Percentiles rank a stretch among this genome's conserved stretches.
These are phyloP conservation scores for Penicillium sp. DNA, from an alignment of 2,329 filamentous ascomycete species.

Conservation along the genomic window DNA sequence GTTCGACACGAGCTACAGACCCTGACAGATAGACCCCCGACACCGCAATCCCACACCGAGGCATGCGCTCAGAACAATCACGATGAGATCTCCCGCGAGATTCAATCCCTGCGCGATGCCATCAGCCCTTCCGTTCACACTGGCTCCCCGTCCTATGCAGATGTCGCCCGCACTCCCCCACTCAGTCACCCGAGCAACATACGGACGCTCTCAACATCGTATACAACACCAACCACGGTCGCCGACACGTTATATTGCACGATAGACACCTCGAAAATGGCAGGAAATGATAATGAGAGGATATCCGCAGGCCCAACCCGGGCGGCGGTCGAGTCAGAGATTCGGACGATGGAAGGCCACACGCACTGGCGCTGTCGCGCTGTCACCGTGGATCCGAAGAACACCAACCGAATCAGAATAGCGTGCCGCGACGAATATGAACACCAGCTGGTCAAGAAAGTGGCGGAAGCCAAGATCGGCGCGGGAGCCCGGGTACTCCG, in stretches of 20 bases:
- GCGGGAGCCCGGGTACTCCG: constrained; percentile 14
- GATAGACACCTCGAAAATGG: constrained; percentile 17
- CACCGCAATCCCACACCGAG: constrained; percentile 15
- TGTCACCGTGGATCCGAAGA: constrained; percentile 16
- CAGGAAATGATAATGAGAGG: constrained; percentile 10
- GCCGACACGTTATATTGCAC: constrained; percentile 18
- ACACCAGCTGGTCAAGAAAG: constrained; percentile 15
- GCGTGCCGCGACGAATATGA: constrained; percentile 11
- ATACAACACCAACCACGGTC: constrained; percentile 17
- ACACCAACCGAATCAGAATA: constrained; percentile 18
- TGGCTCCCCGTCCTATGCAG: constrained; percentile 11
- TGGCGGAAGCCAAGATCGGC: constrained; percentile 12
- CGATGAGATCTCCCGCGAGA: constrained; percentile 22
- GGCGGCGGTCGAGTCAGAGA: constrained; percentile 14
- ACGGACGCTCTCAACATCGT: constrained; percentile 16
- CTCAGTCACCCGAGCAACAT: constrained; percentile 21
- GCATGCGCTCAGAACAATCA: constrained; percentile 14
- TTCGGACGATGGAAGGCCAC: constrained; percentile 12
- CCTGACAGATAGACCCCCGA: constrained; percentile 10
- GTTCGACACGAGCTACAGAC: constrained; percentile 11
- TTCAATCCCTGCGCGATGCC: constrained; percentile 18
- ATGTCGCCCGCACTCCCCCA: constrained; percentile 18
- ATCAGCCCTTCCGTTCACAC: not conserved
- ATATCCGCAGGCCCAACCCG: constrained; percentile 14
- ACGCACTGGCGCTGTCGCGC: constrained; percentile 13